Percentiles rank a stretch among this genome's conserved stretches.
These are phyloP conservation scores for Coemansia sp. DNA, from an alignment of 192 early-diverging fungal species.

Conservation along the genomic window DNA sequence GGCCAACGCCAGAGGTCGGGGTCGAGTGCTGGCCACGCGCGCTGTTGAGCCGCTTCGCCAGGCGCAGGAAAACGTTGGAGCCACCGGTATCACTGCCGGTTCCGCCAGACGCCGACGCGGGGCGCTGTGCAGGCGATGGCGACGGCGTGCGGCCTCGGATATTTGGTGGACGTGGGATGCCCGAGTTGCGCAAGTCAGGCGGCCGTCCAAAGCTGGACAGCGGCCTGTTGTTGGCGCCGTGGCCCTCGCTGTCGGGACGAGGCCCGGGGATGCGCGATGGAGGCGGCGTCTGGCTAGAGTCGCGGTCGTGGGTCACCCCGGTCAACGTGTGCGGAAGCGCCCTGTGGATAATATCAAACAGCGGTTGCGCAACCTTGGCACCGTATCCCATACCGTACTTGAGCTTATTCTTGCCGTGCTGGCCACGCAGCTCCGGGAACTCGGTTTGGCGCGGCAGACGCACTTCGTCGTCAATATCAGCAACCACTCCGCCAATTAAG, in stretches of 20 bases:
- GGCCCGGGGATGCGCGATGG: constrained; percentile 49
- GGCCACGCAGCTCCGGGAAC: constrained; percentile 43
- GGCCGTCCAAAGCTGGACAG: constrained; percentile 43
- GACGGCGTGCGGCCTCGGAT: constrained; percentile 27
- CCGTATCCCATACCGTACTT: constrained; percentile 20
- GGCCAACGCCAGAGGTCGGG: not conserved
- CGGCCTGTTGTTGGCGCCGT: constrained; percentile 13
- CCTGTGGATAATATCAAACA: constrained; percentile 38
- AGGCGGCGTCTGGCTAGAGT: not conserved
- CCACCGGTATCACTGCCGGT: constrained; percentile 9
- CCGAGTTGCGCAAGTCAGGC: constrained; percentile 29
- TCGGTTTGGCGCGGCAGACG: constrained; percentile 32
- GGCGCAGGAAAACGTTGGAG: constrained; percentile 45
- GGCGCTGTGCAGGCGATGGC: constrained; percentile 55
- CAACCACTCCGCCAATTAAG: constrained; percentile 40
- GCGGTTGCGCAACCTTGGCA: constrained; percentile 24
- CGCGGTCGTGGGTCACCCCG: constrained; percentile 3
- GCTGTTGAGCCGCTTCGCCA: constrained; percentile 46
- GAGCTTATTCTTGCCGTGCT: constrained; percentile 18
- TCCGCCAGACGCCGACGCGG: constrained; percentile 7
- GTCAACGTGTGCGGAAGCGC: not conserved
- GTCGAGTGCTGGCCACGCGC: constrained; percentile 18
- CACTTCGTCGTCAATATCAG: constrained; percentile 32
- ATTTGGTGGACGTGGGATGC: constrained; percentile 45
- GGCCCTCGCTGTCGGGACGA: constrained; percentile 12